Percentiles rank a stretch among this genome's conserved stretches.
These are phyloP conservation scores for Chaetomium tenue DNA, from an alignment of 495 filamentous ascomycete species.

Conservation along the genomic window DNA sequence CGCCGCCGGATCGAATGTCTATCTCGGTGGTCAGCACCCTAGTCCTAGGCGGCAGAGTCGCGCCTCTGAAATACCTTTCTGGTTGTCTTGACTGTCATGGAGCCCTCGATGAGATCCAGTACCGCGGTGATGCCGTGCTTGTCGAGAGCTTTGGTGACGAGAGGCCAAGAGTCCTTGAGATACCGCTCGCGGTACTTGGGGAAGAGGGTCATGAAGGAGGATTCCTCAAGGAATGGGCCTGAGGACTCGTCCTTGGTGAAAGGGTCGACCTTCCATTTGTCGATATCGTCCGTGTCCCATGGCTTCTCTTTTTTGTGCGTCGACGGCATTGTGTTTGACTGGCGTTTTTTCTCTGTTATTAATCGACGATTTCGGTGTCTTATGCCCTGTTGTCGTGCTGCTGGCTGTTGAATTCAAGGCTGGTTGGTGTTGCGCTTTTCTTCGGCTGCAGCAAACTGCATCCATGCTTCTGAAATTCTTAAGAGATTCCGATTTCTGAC, in stretches of 20 bases:
- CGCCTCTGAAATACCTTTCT: slow-evolving; percentile 42
- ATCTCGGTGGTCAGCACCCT: neutral
- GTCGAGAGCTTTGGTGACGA: slow-evolving; percentile 72
- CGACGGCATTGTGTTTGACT: slow-evolving; percentile 67
- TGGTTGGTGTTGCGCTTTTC: slow-evolving; percentile 3
- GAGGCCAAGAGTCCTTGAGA: slow-evolving; percentile 86
- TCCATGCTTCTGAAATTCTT: slow-evolving; percentile 24
- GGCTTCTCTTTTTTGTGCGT: slow-evolving; percentile 93
- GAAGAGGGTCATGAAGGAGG: slow-evolving; percentile 81
- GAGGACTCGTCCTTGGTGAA: slow-evolving; percentile 85
- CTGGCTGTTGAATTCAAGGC: neutral
- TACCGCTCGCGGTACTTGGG: slow-evolving; percentile 98
- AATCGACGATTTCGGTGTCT: neutral
- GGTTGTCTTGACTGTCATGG: slow-evolving; percentile 94
- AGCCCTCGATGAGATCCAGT: slow-evolving; percentile 91
- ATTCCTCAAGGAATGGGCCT: slow-evolving; percentile 90
- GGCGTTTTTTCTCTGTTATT: neutral
- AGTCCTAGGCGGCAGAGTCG: neutral
- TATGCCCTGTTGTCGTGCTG: neutral
- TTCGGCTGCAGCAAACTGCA: neutral
- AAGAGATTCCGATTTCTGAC: too few relatives aligned
- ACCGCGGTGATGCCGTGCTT: slow-evolving; percentile 81
- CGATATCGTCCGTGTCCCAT: slow-evolving; percentile 96
- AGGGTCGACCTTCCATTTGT: slow-evolving; percentile 92
- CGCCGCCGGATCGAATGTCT: slow-evolving; percentile 90